Evolutionary conservation across 371 early-diverging fungal species (phyloP).

Genomic region (Dichotomocladium elegans): DNA sequence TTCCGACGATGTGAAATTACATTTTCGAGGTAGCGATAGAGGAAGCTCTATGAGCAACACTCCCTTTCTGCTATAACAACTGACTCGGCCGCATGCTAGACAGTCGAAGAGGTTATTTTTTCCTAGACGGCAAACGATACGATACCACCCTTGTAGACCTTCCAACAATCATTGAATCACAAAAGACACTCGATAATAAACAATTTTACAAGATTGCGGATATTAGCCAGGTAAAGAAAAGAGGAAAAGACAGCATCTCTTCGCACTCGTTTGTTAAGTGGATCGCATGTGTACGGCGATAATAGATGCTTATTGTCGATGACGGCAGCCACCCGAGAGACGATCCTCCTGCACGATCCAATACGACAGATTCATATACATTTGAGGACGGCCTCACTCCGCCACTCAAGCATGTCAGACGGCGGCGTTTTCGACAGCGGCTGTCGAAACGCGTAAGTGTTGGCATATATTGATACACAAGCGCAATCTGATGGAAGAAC

Average conservation of each 20-base stretch:
- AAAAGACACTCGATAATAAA: conserved; percentile 92
- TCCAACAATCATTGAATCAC: conserved; percentile 96
- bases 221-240: conserved; percentile 84
- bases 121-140: conserved; percentile 56
- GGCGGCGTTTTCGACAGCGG: conserved; percentile 86
- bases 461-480: too few relatives aligned
- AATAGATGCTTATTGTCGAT: conserved; percentile 62
- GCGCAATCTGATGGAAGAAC: too few relatives aligned
- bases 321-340: conserved; percentile 24
- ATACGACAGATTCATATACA: conserved; percentile 51
- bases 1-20: conserved; percentile 60
- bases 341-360: conserved; percentile 23
- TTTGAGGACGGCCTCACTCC: conserved; percentile 91
- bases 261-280: neutral
- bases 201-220: conserved; percentile 98
- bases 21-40: conserved; percentile 53
- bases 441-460: conserved; percentile 70
- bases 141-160: conserved; percentile 81
- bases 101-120: conserved; percentile 66
- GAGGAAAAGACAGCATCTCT: neutral
- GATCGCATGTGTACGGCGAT: neutral
- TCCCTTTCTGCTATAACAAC: too few relatives aligned
- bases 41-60: too few relatives aligned
- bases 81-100: conserved; percentile 41
- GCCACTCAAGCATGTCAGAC: conserved; percentile 83